A percentile compares a stretch with the other conserved stretches of the same genome.
phyloP scores from a whole-genome alignment of 768 basidiomycete genomes.

The Lentinula edodes region DNA sequence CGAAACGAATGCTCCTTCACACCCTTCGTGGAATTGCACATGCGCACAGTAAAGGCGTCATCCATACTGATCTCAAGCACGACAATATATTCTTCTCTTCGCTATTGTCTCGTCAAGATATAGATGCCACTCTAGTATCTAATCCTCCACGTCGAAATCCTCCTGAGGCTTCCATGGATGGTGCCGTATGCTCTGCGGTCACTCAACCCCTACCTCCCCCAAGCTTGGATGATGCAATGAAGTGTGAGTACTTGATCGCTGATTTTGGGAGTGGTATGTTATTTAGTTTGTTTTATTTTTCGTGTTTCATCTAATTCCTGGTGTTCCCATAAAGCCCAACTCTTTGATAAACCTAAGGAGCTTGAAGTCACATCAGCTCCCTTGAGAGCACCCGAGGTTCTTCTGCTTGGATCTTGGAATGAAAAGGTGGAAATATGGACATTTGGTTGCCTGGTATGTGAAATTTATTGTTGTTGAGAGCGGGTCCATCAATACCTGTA shows the following conservation, averaged over 20 bases:
- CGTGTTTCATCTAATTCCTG: not conserved
- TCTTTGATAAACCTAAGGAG: not conserved
- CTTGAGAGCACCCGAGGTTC: conserved; percentile 12
- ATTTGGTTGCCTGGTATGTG: conserved; percentile 13
- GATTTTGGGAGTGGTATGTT: conserved; percentile 13
- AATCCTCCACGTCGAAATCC: conserved; percentile 8
- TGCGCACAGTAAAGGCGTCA: conserved; percentile 5
- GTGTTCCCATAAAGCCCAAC: conserved; percentile 2
- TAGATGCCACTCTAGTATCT: not conserved
- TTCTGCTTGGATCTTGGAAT: conserved; percentile 9
- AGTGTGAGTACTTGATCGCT: conserved; percentile 1
- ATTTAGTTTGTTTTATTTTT: not conserved
- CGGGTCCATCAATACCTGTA: not conserved
- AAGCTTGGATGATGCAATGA: conserved; percentile 5
- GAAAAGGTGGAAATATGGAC: conserved; percentile 13
- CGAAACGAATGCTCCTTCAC: conserved; percentile 10
- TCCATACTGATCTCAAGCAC: conserved; percentile 13
- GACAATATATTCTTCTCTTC: conserved; percentile 10
- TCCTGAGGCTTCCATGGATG: conserved; percentile 5
- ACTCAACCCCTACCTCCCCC: conserved; percentile 11
- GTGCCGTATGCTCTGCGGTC: conserved; percentile 5
- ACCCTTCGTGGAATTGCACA: conserved; percentile 11
- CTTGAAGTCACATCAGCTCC: not conserved
- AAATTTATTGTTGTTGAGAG: no score
- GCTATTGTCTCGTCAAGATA: not conserved